These are phyloP conservation scores for Tillandsia fasciculata DNA, from an alignment of 176 grass and related monocot genomes.

Conservation along the genomic window DNA sequence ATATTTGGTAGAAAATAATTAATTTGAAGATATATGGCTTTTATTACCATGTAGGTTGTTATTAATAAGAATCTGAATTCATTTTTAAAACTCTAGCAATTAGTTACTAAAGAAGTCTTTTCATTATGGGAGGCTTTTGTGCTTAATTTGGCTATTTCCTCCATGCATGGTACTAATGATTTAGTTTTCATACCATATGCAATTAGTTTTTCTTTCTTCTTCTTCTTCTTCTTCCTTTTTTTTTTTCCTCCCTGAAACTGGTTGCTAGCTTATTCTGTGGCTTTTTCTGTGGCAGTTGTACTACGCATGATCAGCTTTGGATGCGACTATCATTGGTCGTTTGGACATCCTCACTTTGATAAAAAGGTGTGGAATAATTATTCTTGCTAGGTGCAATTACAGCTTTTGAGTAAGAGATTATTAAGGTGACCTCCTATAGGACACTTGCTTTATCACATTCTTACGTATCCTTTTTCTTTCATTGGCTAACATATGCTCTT, in stretches of 20 bases:
- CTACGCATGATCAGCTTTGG: slow-evolving; percentile 92
- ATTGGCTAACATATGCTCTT: background rate
- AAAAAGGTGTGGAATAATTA: slow-evolving; percentile 40
- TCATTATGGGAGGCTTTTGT: background rate
- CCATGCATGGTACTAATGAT: background rate
- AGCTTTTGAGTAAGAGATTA: background rate
- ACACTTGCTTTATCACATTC: background rate
- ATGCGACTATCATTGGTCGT: slow-evolving; percentile 80
- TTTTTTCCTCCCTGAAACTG: background rate
- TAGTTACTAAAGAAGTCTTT: background rate
- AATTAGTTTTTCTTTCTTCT: background rate
- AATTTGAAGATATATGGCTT: background rate
- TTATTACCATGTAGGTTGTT: background rate
- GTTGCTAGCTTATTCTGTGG: slow-evolving; percentile 1
- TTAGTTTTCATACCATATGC: background rate
- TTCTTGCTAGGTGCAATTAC: background rate
- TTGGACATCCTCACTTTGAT: slow-evolving; percentile 53
- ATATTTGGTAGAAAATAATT: background rate
- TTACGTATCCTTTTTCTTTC: background rate
- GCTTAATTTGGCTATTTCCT: background rate
- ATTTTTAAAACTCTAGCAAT: background rate
- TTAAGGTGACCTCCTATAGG: background rate
- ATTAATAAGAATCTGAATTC: no score
- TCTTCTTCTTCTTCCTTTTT: background rate
- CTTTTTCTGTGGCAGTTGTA: slow-evolving; percentile 34